These are phyloP conservation scores for Saksenaea vasiformis DNA, from an alignment of 371 early-diverging fungal genomes.

Conservation along the genomic window DNA sequence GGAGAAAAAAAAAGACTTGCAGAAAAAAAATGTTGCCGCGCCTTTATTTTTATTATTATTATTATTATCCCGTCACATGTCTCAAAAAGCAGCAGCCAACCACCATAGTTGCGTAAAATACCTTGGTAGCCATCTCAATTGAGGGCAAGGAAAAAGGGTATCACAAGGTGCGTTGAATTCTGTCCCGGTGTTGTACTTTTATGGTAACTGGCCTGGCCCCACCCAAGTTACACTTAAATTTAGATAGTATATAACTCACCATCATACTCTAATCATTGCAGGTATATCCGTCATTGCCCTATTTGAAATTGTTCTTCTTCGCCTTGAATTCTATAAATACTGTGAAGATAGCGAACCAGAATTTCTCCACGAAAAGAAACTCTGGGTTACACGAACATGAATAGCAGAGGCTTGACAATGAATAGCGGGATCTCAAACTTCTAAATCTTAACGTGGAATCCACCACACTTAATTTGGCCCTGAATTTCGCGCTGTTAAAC, in stretches of 20 bases:
- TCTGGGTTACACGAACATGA: too few relatives aligned
- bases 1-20: neutral
- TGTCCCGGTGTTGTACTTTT: neutral
- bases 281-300: too few relatives aligned
- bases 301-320: too few relatives aligned
- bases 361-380: too few relatives aligned
- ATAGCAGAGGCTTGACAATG: too few relatives aligned
- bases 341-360: too few relatives aligned
- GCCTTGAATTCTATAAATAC: too few relatives aligned
- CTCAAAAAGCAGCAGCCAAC: constrained; percentile 1
- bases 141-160: neutral
- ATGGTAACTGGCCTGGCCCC: neutral
- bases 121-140: neutral
- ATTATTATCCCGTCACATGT: constrained; percentile 2
- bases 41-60: neutral
- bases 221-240: neutral
- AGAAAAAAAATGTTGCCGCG: constrained; percentile 1
- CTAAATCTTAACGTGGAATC: too few relatives aligned
- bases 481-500: too few relatives aligned
- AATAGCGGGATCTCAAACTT: too few relatives aligned
- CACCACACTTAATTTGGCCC: too few relatives aligned
- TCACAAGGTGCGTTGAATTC: constrained; percentile 3
- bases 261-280: neutral
- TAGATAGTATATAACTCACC: neutral
- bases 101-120: neutral